phyloP scores from a whole-genome alignment of 1,139 yeast genomes.

The Zygoascus hellenicus region DNA sequence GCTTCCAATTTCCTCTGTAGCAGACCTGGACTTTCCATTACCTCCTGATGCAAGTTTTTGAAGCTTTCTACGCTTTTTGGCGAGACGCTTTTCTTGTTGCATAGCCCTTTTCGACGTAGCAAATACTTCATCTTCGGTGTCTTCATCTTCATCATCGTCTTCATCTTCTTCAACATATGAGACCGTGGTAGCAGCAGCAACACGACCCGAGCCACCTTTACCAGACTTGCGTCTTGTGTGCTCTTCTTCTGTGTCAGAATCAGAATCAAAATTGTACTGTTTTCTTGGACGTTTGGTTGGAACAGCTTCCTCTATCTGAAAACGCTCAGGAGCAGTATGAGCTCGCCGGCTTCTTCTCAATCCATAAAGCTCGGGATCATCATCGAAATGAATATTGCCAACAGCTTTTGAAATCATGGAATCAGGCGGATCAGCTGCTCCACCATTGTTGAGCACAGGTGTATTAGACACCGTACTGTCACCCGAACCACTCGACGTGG shows the following conservation, averaged over 20 bases:
- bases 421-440: background rate
- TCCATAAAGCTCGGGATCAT: constrained; percentile 85
- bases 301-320: constrained; percentile 38
- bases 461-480: constrained; percentile 7
- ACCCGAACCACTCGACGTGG: constrained; percentile 1
- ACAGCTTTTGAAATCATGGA: constrained; percentile 1
- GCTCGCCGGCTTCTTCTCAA: constrained; percentile 81
- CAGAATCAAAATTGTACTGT: constrained; percentile 19
- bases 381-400: constrained; percentile 22
- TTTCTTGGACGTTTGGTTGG: constrained; percentile 11
- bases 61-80: constrained; percentile 23
- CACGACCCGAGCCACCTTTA: constrained; percentile 11
- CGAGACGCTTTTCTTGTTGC: constrained; percentile 13
- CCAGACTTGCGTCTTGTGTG: constrained; percentile 10
- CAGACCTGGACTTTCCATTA: constrained; percentile 13
- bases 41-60: constrained; percentile 19
- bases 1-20: constrained; percentile 22
- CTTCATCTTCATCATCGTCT: constrained; percentile 32
- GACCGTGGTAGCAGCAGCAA: constrained; percentile 11
- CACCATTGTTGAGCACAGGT: constrained; percentile 2
- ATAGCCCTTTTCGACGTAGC: constrained; percentile 21
- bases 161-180: constrained; percentile 18
- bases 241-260: constrained; percentile 24
- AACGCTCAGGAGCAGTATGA: constrained; percentile 44
- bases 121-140: constrained; percentile 33